Conservation (phyloP, 139 green algal species). For the Mesotaenium endlicherianum region DNA sequence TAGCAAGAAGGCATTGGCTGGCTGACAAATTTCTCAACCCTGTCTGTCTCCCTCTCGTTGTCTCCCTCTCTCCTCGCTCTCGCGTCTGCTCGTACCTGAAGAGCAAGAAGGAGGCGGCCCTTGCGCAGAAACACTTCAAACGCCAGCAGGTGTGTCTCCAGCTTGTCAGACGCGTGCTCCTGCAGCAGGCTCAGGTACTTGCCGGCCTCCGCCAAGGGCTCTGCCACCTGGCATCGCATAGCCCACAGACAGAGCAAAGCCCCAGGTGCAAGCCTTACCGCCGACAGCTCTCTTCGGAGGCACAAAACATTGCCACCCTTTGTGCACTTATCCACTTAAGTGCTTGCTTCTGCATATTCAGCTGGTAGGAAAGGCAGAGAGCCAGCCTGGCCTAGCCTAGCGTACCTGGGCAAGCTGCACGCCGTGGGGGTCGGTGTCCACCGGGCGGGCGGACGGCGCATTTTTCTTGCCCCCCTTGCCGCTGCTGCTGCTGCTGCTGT, state of each 20-base stretch:
- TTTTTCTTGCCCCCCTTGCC: slow-evolving; percentile 54
- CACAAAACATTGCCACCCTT: too few species aligned
- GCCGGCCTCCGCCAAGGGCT: slow-evolving; percentile 82
- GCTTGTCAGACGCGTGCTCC: slow-evolving; percentile 52
- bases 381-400: background rate
- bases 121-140: slow-evolving; percentile 77
- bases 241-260: too few species aligned
- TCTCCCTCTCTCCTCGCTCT: too few species aligned
- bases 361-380: too few species aligned
- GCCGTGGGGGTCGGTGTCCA: slow-evolving; percentile 84
- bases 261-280: too few species aligned
- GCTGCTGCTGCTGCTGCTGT: slow-evolving; percentile 40
- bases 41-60: too few species aligned
- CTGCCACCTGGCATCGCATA: slow-evolving; percentile 52
- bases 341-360: background rate
- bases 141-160: slow-evolving; percentile 63
- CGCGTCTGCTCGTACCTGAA: slow-evolving; percentile 59
- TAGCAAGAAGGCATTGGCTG: background rate
- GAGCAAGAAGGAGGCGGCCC: slow-evolving; percentile 72
- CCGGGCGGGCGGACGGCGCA: slow-evolving; percentile 16
- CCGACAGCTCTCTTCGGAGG: too few species aligned
- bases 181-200: slow-evolving; percentile 79
- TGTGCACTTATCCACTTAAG: background rate
- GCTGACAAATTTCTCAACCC: background rate
- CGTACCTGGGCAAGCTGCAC: slow-evolving; percentile 65